Base-by-base conservation (phyloP, 345 rosid species). In the Camelina sativa region DNA sequence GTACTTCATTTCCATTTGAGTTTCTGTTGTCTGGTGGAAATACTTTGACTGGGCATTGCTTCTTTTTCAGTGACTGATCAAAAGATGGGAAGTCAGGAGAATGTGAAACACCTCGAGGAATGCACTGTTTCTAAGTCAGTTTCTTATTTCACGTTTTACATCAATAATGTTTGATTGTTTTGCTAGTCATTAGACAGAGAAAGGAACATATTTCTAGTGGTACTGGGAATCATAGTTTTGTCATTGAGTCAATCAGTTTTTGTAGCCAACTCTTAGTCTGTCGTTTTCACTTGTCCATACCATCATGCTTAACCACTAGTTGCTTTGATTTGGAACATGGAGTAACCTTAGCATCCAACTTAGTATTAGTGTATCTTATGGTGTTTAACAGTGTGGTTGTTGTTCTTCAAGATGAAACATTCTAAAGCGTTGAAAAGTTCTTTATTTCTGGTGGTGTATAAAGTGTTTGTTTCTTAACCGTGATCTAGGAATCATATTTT, bases 81-180 rank as follows among this genome's bases (percentile, higher is more conserved):
- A 78, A 28, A 69, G 77, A 88, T 88, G 91, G 79, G 68, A 62
- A 70, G 80, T 53, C 86, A 84, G 69, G 87, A 84, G 62, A 71
- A 66, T 5, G 89, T 84, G 32, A 89, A 89, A 80, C 87, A 89
- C 20, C 89, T 87, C 19, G 94, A 89, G 67, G 91, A 89, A 11
- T 89, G 94, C 81, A 73, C 94, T 2, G 91, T 87, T 74, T 80
- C 91, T 86, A 87, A 89, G 94, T 89, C 12, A 75, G 89, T 79
- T 75, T 38, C 73, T 74, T 68, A 15, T 46, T 30, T 10, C 12
- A 20, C 66, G 52, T 44, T 15, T 15, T 46, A 4, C 15, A 57
- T 19, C 16, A 5, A 15, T 9, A 16, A 19, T 2, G 4, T 62
- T 62, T 72, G 30, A 50, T 51, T 23, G 56, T 47, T 62, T 28